Base-by-base conservation (phyloP, 2,329 filamentous ascomycete species). In the Trichophyton verrucosum region DNA sequence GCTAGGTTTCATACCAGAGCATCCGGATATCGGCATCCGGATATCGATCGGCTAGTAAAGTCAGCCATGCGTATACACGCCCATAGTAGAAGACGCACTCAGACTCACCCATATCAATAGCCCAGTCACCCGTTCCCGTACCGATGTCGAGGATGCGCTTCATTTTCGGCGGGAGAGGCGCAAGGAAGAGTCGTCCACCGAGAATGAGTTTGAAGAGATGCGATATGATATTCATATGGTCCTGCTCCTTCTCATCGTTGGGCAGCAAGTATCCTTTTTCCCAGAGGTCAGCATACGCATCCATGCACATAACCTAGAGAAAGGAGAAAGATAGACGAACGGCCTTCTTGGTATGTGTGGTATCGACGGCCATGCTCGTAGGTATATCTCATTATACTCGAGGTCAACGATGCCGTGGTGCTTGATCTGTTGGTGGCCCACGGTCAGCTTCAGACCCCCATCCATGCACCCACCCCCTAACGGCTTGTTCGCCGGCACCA, bases 71-170 rank as follows among this genome's bases (percentile, higher is more conserved):
- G 15, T 8, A 30, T 15, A 56, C 22, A 11, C 20, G 20, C 9
- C 20, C 11, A 1, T 13, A 56, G 8, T 13, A 56, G 8, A 56
- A 24, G 8, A 1, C 4, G 13, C 20, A 27, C 11, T 7, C 5
- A 44, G 6, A 44, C 56, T 58, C 22, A 58, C 56, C 56, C 56
- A 58, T 58, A 61, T 80, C 78, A 8, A 80, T 75, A 3, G 73
- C 73, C 75, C 75, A 77, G 7, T 73, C 68, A 2, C 65, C 66
- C 1, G 57, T 61, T 13, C 79, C 79, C 0, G 79, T 81, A 3
- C 79, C 80, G n/a, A 81, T 68, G 66, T 82, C 80, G 3, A 82
- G 71, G n/a, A 77, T 75, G 30, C 74, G 70, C 40, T 71, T 71
- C 0, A 75, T 74, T 4, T 68, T 62, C 6, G 65, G 55, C n/a